These are phyloP conservation scores for Cladosporium velox DNA, from an alignment of 2,329 filamentous ascomycete genomes.

Conservation along the genomic window DNA sequence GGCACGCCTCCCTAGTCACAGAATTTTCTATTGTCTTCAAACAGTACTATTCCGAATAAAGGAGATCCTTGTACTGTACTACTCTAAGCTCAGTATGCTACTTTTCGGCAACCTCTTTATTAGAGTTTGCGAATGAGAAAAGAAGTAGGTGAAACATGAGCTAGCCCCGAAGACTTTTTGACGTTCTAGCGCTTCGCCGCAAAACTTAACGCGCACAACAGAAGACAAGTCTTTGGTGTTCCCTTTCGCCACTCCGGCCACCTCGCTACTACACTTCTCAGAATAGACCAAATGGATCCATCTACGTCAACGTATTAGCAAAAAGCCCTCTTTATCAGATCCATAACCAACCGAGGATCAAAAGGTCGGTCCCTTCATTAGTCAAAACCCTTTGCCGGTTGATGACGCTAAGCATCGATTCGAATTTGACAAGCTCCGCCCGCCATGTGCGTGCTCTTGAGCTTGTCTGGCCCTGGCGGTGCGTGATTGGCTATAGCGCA, in stretches of 20 bases:
- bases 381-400: neutral
- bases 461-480: neutral
- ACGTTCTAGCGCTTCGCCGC: neutral
- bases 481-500: conserved; percentile 6
- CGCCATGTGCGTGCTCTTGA: conserved; percentile 8
- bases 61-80: too few species aligned
- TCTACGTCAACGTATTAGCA: neutral
- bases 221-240: neutral
- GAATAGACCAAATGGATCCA: neutral
- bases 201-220: neutral
- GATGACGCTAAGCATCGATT: conserved; percentile 1
- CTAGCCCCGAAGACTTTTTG: neutral
- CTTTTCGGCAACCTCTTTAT: neutral
- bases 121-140: neutral
- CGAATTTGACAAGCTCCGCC: conserved; percentile 15
- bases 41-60: neutral
- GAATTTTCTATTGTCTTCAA: neutral
- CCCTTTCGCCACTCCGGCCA: neutral
- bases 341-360: neutral
- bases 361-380: neutral
- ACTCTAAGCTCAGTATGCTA: neutral
- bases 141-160: neutral
- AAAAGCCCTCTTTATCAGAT: conserved; percentile 1
- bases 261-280: neutral
- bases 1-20: too few species aligned